These are phyloP conservation scores for Penstemon davidsonii DNA, from an alignment of 257 asterid species.

Conservation along the genomic window DNA sequence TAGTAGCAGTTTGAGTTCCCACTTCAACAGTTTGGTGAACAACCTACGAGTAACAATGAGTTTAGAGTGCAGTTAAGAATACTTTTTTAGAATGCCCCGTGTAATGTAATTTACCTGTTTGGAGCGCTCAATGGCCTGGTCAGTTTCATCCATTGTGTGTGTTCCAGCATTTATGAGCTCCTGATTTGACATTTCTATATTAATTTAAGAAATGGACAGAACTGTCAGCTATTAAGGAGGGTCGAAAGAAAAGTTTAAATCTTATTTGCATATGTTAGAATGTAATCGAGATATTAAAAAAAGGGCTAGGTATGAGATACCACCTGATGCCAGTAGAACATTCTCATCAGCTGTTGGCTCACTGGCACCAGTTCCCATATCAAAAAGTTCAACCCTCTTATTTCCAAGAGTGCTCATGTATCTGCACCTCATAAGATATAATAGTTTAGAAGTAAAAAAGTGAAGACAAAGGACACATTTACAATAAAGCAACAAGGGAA, in stretches of 20 bases:
- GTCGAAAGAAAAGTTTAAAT: too few species aligned
- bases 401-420: conserved; percentile 91
- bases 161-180: conserved; percentile 81
- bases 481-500: conserved; percentile 3
- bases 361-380: conserved; percentile 76
- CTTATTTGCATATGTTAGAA: too few species aligned
- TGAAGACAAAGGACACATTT: not conserved
- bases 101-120: conserved; percentile 64
- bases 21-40: conserved; percentile 97
- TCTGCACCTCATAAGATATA: conserved; percentile 44
- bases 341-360: conserved; percentile 91
- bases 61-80: conserved; percentile 25
- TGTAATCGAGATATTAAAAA: not conserved
- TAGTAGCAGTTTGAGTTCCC: conserved; percentile 89
- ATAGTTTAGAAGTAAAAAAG: conserved; percentile 2
- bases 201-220: conserved; percentile 31
- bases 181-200: conserved; percentile 93
- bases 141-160: conserved; percentile 92
- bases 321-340: conserved; percentile 92
- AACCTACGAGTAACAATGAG: conserved; percentile 53
- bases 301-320: conserved; percentile 13
- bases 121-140: conserved; percentile 98
- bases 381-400: conserved; percentile 94
- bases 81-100: conserved; percentile 20
- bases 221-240: conserved; percentile 29